Evolutionary conservation across 352 stramenopile genomes (phyloP).

Genomic region (Phytophthora capsici): DNA sequence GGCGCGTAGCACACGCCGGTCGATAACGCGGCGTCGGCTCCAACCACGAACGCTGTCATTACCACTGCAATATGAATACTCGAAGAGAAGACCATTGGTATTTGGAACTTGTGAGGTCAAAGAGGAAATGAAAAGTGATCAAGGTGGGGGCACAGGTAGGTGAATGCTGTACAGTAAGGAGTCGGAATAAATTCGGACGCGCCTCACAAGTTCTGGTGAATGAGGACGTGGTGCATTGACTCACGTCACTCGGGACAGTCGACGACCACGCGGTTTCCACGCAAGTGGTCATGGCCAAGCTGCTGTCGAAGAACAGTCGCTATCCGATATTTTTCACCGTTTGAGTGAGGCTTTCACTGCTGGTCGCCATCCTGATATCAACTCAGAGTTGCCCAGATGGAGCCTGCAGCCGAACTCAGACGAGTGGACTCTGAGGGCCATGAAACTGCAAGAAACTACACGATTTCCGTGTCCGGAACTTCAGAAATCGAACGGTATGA

Average conservation of each 20-base stretch:
- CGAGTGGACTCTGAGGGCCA: not conserved
- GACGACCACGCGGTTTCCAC: constrained; percentile 16
- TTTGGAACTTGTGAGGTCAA: constrained; percentile 7
- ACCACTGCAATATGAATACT: constrained; percentile 10
- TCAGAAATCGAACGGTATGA: not conserved
- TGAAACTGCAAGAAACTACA: not conserved
- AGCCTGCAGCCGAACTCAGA: constrained; percentile 14
- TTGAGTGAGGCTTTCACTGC: constrained; percentile 1
- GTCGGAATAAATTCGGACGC: constrained; percentile 30
- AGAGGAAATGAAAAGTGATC: constrained; percentile 33
- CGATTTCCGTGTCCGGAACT: no score
- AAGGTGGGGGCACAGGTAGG: no score
- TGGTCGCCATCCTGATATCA: constrained; percentile 23
- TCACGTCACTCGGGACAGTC: constrained; percentile 18
- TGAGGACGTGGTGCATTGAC: constrained; percentile 24
- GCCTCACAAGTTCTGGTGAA: constrained; percentile 25
- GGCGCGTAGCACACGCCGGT: constrained; percentile 69
- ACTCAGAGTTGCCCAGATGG: constrained; percentile 22
- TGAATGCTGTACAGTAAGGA: constrained; percentile 16
- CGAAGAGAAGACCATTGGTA: constrained; percentile 30
- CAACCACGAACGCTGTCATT: constrained; percentile 15
- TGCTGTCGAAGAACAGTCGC: constrained; percentile 16
- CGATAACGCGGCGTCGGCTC: constrained; percentile 21
- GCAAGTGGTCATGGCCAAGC: constrained; percentile 14
- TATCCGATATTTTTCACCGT: not conserved